Evolutionary conservation across 805 yeast species (phyloP).

Genomic region (Ogataea haglerorum): DNA sequence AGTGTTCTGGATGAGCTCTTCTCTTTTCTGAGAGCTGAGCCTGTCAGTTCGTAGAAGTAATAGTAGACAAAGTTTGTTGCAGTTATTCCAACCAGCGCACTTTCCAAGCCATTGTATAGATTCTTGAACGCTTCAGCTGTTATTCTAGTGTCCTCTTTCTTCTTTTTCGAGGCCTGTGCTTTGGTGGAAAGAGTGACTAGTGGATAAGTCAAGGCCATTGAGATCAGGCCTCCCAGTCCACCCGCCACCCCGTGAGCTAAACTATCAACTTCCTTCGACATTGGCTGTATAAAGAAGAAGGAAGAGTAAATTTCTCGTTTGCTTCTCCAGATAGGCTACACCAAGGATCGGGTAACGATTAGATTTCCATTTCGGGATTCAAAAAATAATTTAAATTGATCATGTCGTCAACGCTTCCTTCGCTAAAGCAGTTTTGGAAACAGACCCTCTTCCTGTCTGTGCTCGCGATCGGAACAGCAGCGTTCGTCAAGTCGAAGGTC

Average conservation of each 20-base stretch:
- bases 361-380: slow-evolving; percentile 1
- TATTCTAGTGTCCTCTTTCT: slow-evolving; percentile 15
- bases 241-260: slow-evolving; percentile 92
- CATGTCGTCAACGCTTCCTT: slow-evolving; percentile 24
- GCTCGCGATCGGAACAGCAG: slow-evolving; percentile 33
- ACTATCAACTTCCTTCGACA: slow-evolving; percentile 38
- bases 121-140: slow-evolving; percentile 59
- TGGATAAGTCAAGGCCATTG: slow-evolving; percentile 88
- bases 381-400: background rate
- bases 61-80: slow-evolving; percentile 86
- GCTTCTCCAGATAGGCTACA: slow-evolving; percentile 8
- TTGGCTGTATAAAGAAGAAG: background rate
- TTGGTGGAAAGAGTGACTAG: slow-evolving; percentile 81
- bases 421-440: slow-evolving; percentile 31
- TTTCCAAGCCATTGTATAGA: slow-evolving; percentile 80
- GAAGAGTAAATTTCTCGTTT: background rate
- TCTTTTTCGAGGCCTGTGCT: slow-evolving; percentile 65
- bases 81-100: slow-evolving; percentile 83
- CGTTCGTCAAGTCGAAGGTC: slow-evolving; percentile 34
- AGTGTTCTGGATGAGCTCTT: slow-evolving; percentile 13
- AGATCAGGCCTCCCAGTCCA: slow-evolving; percentile 87
- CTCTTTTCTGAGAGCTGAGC: slow-evolving; percentile 21
- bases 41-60: slow-evolving; percentile 79
- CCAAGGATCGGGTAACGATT: slow-evolving; percentile 1
- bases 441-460: slow-evolving; percentile 28